phyloP scores from a whole-genome alignment of 2,329 filamentous ascomycete species.

The Monosporascus sp. region DNA sequence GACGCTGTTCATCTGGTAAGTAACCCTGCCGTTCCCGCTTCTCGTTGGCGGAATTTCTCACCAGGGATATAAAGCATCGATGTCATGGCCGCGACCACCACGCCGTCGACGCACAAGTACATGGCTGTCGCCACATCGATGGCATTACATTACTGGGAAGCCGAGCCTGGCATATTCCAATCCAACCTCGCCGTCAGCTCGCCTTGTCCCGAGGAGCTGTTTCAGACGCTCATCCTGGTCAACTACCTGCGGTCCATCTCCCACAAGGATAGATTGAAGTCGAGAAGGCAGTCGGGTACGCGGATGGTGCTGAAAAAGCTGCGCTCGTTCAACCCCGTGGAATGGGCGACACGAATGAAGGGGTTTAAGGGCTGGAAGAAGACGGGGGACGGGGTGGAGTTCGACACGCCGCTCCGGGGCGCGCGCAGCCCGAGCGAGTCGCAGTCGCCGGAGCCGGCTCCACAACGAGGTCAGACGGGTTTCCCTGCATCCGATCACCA shows the following conservation, averaged over 20 bases:
- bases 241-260: conserved; percentile 12
- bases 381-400: conserved; percentile 9
- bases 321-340: conserved; percentile 3
- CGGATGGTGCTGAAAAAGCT: conserved; percentile 9
- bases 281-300: conserved; percentile 6
- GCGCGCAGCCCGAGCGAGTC: background rate
- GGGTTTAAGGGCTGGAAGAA: conserved; percentile 9
- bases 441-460: background rate
- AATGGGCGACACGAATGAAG: conserved; percentile 11
- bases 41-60: background rate
- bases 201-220: conserved; percentile 10
- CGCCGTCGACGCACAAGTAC: conserved; percentile 6
- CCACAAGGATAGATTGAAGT: background rate
- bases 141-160: conserved; percentile 10
- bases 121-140: conserved; percentile 8
- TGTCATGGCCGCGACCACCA: conserved; percentile 9
- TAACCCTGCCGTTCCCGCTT: background rate
- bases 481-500: background rate
- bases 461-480: background rate
- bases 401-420: conserved; percentile 1
- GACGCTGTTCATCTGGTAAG: conserved; percentile 9
- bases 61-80: conserved; percentile 5
- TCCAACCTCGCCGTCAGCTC: conserved; percentile 9
- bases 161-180: conserved; percentile 7
- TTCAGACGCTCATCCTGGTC: conserved; percentile 8